These are phyloP conservation scores for Trichoderma sp. DNA, from an alignment of 2,329 filamentous ascomycete genomes.

Conservation along the genomic window DNA sequence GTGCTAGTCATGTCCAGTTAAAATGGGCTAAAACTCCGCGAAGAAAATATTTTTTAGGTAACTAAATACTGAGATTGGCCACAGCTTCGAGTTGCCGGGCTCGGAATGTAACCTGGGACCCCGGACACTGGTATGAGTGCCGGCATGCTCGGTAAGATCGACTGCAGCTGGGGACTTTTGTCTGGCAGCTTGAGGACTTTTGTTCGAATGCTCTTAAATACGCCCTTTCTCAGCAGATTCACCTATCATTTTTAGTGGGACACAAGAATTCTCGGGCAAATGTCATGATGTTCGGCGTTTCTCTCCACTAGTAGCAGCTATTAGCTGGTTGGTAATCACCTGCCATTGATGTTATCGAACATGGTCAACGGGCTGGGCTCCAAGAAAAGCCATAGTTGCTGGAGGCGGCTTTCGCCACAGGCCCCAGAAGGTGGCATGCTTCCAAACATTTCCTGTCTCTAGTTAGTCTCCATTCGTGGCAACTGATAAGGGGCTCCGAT, in stretches of 20 bases:
- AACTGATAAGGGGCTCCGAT: not conserved
- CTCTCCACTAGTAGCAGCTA: not conserved
- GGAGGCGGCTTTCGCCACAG: not conserved
- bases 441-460: not conserved
- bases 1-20: slow-evolving; percentile 4
- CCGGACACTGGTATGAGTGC: no score
- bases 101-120: not conserved
- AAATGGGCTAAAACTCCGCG: slow-evolving; percentile 1
- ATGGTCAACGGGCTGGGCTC: not conserved
- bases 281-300: slow-evolving; percentile 3
- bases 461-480: not conserved
- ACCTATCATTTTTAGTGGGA: not conserved
- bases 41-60: not conserved
- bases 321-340: not conserved
- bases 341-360: not conserved
- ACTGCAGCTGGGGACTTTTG: not conserved
- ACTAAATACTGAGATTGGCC: slow-evolving; percentile 14
- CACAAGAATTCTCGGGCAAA: slow-evolving; percentile 6
- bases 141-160: not conserved
- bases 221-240: not conserved
- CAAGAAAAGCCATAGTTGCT: not conserved
- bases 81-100: slow-evolving; percentile 5
- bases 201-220: not conserved
- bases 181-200: not conserved
- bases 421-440: not conserved